Evolutionary conservation across 2,329 filamentous ascomycete species (phyloP).

Genomic region (Diaporthe citrichinensis): DNA sequence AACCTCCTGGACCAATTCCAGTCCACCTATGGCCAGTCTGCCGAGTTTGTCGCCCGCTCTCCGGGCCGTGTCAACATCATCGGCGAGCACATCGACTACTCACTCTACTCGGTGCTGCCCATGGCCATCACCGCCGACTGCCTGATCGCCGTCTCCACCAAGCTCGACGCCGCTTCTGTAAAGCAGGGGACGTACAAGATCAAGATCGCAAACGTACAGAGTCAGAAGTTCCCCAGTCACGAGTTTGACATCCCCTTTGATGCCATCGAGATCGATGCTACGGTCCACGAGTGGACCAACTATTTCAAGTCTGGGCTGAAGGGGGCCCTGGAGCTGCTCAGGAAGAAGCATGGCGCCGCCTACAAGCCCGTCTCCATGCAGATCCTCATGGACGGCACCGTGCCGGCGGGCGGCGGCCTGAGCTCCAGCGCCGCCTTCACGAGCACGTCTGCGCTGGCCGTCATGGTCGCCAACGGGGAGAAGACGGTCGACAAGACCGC

Average conservation of each 20-base stretch:
- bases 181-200: conserved; percentile 73
- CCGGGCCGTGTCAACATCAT: conserved; percentile 98
- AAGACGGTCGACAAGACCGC: conserved; percentile 88
- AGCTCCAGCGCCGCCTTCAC: conserved; percentile 96
- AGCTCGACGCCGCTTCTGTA: conserved; percentile 60
- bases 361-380: conserved; percentile 85
- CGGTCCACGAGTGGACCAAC: conserved; percentile 94
- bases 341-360: conserved; percentile 71
- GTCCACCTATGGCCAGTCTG: conserved; percentile 75
- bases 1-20: conserved; percentile 80
- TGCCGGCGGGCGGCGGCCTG: conserved; percentile 91
- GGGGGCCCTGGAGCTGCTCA: conserved; percentile 84
- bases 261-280: conserved; percentile 85
- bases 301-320: conserved; percentile 96
- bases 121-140: conserved; percentile 96
- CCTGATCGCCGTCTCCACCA: conserved; percentile 81
- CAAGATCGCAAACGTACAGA: conserved; percentile 84
- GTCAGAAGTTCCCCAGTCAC: conserved; percentile 79
- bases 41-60: conserved; percentile 88
- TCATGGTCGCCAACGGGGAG: conserved; percentile 88
- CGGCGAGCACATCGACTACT: conserved; percentile 99
- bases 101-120: conserved; percentile 93
- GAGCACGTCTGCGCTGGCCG: conserved; percentile 88
- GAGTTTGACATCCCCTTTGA: conserved; percentile 79
- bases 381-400: conserved; percentile 89